Evolutionary conservation across 2,329 filamentous ascomycete genomes (phyloP), one percentile per base, ranked within the genome.

Genomic region (Clonostachys chloroleuca): DNA sequence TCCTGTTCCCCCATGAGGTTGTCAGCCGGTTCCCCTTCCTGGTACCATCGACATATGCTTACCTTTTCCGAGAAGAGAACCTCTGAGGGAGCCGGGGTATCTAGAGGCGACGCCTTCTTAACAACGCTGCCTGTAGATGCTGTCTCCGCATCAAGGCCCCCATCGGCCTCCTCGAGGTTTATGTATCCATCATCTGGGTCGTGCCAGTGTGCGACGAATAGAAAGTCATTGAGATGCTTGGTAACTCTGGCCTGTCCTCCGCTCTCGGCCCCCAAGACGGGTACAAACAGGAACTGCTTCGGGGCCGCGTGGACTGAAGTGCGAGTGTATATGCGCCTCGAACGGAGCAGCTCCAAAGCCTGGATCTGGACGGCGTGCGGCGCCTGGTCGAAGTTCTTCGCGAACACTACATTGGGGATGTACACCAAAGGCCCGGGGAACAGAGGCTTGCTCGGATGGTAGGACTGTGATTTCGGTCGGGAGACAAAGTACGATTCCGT

Each of bases 171-270:
- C 50, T 95, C 87, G 1, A 92, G 65, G 52, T 94, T 87, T 5
- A 83, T 76, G 51, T 91, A 86, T 0, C 86, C 89, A 60, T 92
- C 83, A 2, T 79, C 74, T 0, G 78, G 75, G 48, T 85, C 78
- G 58, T 97, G 91, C 69, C 84, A 89, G 64, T 97, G 92, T 1
- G 89, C 92, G 49, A 97, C 84, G 61, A 91, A 89, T 54, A 97
- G 86, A 53, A 88, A 82, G 49, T 97, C 90, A 57, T 91, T 95
- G 64, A 86, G 61, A 55, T 89, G 77, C 34, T 65, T 67, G 18
- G 72, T 77, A 44, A 85, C 71, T 44, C 69, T 70, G 5, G 74
- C 70, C 40, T 69, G 59, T 36, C 77, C 73, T 3, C 73, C 72
- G 39, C 67, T 65, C 35, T 62, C 61, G 2, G 73, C 74, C 17